Evolutionary conservation across 352 stramenopile species (phyloP).

Genomic region (Achlya hypogyna): DNA sequence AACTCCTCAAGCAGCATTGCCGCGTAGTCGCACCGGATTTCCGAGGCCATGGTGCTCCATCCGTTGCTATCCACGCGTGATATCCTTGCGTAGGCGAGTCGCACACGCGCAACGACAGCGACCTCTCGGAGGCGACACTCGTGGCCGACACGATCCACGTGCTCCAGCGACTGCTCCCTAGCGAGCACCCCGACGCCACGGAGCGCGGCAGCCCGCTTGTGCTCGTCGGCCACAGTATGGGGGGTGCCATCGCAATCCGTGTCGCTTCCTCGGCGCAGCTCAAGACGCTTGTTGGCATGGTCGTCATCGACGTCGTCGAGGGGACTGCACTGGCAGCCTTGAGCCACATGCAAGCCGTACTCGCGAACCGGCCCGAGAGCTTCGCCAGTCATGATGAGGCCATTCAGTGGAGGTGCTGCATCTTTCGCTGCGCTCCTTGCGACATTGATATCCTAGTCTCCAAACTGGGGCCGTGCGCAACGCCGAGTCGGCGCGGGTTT

Average conservation of each 20-base stretch:
- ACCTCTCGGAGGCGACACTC: slow-evolving; percentile 66
- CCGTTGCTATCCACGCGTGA: background rate
- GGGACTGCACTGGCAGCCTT: slow-evolving; percentile 80
- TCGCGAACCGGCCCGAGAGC: slow-evolving; percentile 49
- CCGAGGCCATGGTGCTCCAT: slow-evolving; percentile 52
- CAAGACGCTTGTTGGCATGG: slow-evolving; percentile 57
- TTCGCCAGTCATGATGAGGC: slow-evolving; percentile 67
- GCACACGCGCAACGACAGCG: slow-evolving; percentile 41
- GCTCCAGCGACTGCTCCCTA: slow-evolving; percentile 42
- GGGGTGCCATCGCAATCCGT: slow-evolving; percentile 69
- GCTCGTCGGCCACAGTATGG: slow-evolving; percentile 77
- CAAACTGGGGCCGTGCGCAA: slow-evolving; percentile 71
- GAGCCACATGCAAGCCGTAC: slow-evolving; percentile 72
- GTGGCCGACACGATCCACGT: slow-evolving; percentile 63
- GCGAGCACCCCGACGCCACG: slow-evolving; percentile 14
- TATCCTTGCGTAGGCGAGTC: slow-evolving; percentile 35
- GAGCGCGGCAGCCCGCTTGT: slow-evolving; percentile 47
- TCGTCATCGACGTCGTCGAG: slow-evolving; percentile 87
- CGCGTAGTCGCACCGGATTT: slow-evolving; percentile 80
- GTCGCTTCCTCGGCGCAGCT: slow-evolving; percentile 51
- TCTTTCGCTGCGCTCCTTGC: background rate
- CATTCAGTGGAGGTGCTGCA: slow-evolving; percentile 54
- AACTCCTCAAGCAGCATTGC: slow-evolving; percentile 60
- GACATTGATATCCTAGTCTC: slow-evolving; percentile 23
- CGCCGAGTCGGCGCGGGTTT: slow-evolving; percentile 55